These are phyloP conservation scores for Lenwebbia sp. DNA, from an alignment of 345 rosid species.

Conservation along the genomic window DNA sequence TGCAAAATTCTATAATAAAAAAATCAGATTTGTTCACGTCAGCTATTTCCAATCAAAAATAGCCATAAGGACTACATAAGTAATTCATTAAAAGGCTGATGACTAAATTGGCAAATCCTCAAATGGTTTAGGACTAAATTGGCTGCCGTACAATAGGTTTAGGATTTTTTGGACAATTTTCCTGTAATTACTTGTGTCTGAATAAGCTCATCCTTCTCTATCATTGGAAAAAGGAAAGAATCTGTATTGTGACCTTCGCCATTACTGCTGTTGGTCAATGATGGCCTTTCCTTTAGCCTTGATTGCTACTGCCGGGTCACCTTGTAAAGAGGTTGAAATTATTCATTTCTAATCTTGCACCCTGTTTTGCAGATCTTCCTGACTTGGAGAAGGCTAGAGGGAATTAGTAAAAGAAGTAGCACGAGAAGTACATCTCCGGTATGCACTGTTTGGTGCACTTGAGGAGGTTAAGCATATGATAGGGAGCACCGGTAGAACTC, in stretches of 20 bases:
- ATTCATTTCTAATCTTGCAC: background rate
- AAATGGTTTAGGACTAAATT: no score
- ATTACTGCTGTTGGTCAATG: background rate
- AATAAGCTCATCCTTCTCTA: background rate
- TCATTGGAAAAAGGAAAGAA: background rate
- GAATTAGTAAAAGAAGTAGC: background rate
- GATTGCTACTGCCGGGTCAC: background rate
- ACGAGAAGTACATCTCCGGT: background rate
- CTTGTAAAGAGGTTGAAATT: background rate
- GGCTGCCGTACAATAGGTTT: no score
- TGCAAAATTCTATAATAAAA: no score
- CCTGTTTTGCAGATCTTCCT: constrained; percentile 63
- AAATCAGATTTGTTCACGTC: no score
- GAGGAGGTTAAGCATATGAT: background rate
- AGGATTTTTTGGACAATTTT: no score
- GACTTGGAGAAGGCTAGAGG: constrained; percentile 93
- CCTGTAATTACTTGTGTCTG: background rate
- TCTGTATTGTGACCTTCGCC: background rate
- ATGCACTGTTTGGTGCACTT: background rate
- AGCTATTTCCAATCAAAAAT: no score
- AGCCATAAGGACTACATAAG: no score
- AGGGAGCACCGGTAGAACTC: background rate
- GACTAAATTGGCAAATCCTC: no score
- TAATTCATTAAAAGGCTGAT: no score
- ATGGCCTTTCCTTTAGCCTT: background rate